phyloP scores from a whole-genome alignment of 768 basidiomycete genomes.

The Kondoa subrosea region DNA sequence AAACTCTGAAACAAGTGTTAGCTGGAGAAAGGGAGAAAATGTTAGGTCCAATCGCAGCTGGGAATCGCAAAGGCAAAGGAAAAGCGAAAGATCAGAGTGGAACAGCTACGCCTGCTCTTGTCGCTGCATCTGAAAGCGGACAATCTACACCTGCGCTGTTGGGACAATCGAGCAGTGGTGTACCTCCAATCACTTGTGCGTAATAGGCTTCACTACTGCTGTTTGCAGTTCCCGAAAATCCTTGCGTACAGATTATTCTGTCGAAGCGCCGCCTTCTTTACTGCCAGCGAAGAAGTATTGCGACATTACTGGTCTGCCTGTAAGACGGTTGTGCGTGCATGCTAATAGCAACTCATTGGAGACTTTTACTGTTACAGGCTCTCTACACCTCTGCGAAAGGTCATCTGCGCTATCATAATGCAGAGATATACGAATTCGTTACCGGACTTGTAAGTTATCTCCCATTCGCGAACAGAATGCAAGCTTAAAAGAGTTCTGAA shows the following conservation, averaged over 20 bases:
- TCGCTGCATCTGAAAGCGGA: neutral
- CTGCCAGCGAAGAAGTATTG: slow-evolving; percentile 37
- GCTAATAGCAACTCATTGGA: slow-evolving; percentile 36
- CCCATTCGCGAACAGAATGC: neutral
- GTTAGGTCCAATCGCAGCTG: neutral
- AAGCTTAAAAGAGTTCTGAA: neutral
- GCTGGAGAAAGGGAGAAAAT: slow-evolving; percentile 20
- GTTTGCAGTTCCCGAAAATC: neutral
- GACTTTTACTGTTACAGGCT: slow-evolving; percentile 33
- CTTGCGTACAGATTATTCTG: neutral
- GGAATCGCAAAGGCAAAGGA: neutral
- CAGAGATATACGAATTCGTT: slow-evolving; percentile 35
- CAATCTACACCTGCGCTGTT: neutral
- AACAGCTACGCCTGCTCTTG: neutral
- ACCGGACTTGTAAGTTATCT: slow-evolving; percentile 28
- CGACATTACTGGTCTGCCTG: slow-evolving; percentile 37
- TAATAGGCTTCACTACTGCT: neutral
- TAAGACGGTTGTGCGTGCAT: slow-evolving; percentile 32
- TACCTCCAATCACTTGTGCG: neutral
- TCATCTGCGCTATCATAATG: slow-evolving; percentile 33
- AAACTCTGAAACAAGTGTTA: slow-evolving; percentile 24
- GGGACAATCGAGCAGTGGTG: neutral
- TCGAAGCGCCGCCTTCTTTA: slow-evolving; percentile 33
- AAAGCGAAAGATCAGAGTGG: neutral
- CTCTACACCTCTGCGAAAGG: slow-evolving; percentile 34